These are phyloP conservation scores for Danielozyma ontarioensis DNA, from an alignment of 805 yeast genomes.

Conservation along the genomic window DNA sequence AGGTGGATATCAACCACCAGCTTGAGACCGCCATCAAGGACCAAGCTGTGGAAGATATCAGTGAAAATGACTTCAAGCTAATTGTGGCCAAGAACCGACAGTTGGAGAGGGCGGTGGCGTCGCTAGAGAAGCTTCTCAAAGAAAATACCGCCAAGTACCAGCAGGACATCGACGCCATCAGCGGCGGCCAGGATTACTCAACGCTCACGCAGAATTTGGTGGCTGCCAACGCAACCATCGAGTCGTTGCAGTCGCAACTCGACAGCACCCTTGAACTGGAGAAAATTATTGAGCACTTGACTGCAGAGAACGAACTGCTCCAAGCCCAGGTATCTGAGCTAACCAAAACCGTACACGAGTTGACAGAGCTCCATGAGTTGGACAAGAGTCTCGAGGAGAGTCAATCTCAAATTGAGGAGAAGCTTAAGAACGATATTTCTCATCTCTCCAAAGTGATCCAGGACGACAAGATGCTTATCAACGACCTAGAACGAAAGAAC, in stretches of 20 bases:
- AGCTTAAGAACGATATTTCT: constrained; percentile 35
- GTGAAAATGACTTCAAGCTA: constrained; percentile 13
- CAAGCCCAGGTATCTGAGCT: constrained; percentile 24
- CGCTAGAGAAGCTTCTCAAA: constrained; percentile 21
- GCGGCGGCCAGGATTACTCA: too few species aligned
- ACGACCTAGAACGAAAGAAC: constrained; percentile 15
- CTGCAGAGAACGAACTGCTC: constrained; percentile 32
- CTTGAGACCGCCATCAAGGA: constrained; percentile 26
- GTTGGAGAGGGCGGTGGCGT: constrained; percentile 38
- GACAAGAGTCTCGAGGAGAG: constrained; percentile 47
- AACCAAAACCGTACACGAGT: constrained; percentile 35
- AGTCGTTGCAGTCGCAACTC: constrained; percentile 23
- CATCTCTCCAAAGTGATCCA: constrained; percentile 11
- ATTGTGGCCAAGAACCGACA: constrained; percentile 28
- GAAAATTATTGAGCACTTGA: constrained; percentile 27
- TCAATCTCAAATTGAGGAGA: constrained; percentile 39
- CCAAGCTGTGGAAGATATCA: constrained; percentile 9
- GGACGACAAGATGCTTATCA: constrained; percentile 11
- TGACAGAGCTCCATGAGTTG: constrained; percentile 45
- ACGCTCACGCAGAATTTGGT: constrained; percentile 8
- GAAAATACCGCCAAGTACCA: constrained; percentile 6
- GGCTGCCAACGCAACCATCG: constrained; percentile 19
- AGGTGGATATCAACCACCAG: constrained; percentile 30
- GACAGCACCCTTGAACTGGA: constrained; percentile 33
- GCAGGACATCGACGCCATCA: too few species aligned